Evolutionary conservation across 108 stramenopile genomes (phyloP).

Genomic region (Pseudonitzschia delicatissima): DNA sequence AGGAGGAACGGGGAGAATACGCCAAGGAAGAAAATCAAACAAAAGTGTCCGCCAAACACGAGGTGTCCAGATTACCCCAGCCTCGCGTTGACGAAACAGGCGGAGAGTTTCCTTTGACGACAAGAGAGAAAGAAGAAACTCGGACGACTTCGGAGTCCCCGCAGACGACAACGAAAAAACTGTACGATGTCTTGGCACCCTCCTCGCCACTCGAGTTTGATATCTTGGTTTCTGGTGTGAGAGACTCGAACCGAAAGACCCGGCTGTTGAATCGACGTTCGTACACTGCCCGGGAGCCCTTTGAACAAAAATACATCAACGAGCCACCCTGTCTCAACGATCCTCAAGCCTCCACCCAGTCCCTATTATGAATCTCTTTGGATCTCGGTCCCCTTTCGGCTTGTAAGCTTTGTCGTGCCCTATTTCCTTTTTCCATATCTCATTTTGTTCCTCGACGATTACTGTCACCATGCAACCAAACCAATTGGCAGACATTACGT

Average conservation of each 20-base stretch:
- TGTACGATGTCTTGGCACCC: neutral
- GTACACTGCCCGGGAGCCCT: slow-evolving; percentile 17
- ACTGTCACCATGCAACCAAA: slow-evolving; percentile 25
- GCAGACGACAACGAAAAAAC: neutral
- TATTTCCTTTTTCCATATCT: slow-evolving; percentile 41
- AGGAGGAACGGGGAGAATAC: neutral
- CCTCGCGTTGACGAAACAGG: neutral
- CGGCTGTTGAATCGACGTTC: slow-evolving; percentile 11
- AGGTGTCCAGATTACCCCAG: slow-evolving; percentile 4
- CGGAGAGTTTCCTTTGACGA: neutral
- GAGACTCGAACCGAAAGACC: slow-evolving; percentile 6
- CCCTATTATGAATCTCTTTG: slow-evolving; percentile 24
- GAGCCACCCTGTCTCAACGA: slow-evolving; percentile 26
- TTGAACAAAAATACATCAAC: slow-evolving; percentile 5
- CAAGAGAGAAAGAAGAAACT: neutral
- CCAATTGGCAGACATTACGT: slow-evolving; percentile 31
- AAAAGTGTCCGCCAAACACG: neutral
- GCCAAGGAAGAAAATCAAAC: neutral
- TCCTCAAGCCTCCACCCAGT: slow-evolving; percentile 19
- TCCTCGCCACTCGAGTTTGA: neutral
- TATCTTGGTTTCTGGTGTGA: neutral
- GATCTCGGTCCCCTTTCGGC: slow-evolving; percentile 19
- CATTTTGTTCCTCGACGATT: slow-evolving; percentile 22
- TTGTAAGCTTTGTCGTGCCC: slow-evolving; percentile 21
- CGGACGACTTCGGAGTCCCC: no score